A percentile compares a stretch with the other conserved stretches of the same genome.
Evolutionary conservation across 2,329 filamentous ascomycete genomes (phyloP).

Genomic region (Chaetomiaceae sp.): DNA sequence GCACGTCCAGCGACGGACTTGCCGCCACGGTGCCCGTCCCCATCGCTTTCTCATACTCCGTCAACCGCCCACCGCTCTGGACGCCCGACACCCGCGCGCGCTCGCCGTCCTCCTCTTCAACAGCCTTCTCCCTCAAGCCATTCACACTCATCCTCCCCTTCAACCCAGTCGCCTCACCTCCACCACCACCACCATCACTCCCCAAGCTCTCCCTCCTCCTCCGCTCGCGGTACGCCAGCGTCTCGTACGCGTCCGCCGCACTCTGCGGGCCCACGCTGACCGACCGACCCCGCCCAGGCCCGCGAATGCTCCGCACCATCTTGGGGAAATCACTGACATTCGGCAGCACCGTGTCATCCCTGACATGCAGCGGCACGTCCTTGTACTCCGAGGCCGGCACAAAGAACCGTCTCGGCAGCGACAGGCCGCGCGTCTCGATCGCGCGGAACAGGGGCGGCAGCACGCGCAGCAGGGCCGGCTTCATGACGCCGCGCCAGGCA

Average conservation of each 20-base stretch:
- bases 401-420: conserved; percentile 84
- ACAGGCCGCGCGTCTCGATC: conserved; percentile 71
- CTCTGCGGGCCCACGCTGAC: conserved; percentile 92
- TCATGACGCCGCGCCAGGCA: conserved; percentile 83
- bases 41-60: conserved; percentile 68
- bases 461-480: conserved; percentile 68
- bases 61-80: conserved; percentile 41
- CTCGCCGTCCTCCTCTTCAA: conserved; percentile 19
- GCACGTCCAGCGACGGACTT: conserved; percentile 10
- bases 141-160: conserved; percentile 39
- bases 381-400: conserved; percentile 85
- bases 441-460: conserved; percentile 84
- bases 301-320: conserved; percentile 73
- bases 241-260: conserved; percentile 93
- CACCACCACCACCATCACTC: conserved; percentile 39
- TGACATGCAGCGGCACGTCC: conserved; percentile 68
- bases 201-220: conserved; percentile 49
- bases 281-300: conserved; percentile 69
- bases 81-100: conserved; percentile 35
- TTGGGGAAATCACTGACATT: conserved; percentile 80
- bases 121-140: conserved; percentile 34
- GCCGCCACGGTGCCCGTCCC: conserved; percentile 52
- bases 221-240: conserved; percentile 78
- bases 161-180: conserved; percentile 32
- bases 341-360: conserved; percentile 79